These are phyloP conservation scores for Geum urbanum DNA, from an alignment of 306 rosid genomes.

Conservation along the genomic window DNA sequence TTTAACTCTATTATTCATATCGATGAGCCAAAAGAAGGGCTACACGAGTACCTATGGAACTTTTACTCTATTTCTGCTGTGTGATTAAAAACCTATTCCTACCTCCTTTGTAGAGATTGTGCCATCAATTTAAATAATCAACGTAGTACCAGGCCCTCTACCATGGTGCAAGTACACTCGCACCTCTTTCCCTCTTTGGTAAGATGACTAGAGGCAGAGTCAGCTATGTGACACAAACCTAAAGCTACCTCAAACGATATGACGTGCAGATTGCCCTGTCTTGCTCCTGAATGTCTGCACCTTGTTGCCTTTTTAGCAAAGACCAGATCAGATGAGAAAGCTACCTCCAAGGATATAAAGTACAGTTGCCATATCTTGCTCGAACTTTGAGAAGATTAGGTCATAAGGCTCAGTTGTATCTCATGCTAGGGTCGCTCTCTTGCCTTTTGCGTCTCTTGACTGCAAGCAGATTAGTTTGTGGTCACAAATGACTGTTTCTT, in stretches of 20 bases:
- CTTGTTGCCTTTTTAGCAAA: background rate
- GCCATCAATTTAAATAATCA: background rate
- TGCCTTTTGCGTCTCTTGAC: constrained; percentile 93
- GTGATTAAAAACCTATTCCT: background rate
- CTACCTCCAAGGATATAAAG: background rate
- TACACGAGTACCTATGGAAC: background rate
- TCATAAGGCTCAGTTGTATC: background rate
- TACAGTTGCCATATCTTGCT: background rate
- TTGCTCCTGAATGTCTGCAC: background rate
- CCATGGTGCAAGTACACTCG: background rate
- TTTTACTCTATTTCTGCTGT: background rate
- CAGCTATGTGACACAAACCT: too few relatives aligned
- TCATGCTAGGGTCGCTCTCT: constrained; percentile 89
- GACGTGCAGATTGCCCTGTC: too few relatives aligned
- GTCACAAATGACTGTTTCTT: constrained; percentile 8
- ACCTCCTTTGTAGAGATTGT: background rate
- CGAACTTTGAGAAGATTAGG: background rate
- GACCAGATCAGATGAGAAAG: background rate
- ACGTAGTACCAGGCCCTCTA: background rate
- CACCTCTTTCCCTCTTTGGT: too few relatives aligned
- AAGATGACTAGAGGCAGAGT: too few relatives aligned
- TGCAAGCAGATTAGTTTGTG: constrained; percentile 33
- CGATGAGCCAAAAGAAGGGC: background rate
- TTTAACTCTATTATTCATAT: background rate
- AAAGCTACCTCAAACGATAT: too few relatives aligned